Evolutionary conservation across 1,284 basidiomycete species (phyloP), one percentile per base, ranked within the genome.

Genomic region (Tilletia setariae): DNA sequence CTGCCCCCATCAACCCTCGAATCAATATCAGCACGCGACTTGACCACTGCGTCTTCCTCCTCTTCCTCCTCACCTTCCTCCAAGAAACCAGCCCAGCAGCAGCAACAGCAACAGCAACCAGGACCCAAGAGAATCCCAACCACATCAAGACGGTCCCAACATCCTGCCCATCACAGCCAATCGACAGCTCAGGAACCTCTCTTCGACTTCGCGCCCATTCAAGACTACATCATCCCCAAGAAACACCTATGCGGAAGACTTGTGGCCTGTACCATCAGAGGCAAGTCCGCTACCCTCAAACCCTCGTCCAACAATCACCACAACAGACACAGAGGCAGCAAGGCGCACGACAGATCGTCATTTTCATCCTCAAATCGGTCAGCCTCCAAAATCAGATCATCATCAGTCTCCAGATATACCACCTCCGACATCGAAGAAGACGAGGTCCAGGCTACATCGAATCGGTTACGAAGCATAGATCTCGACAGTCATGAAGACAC

Each of bases 221-320:
- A 91, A 19, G 94, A 92, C 83, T 97, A 93, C 85, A 89, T 98
- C 61, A 96, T 98, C 65, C 95, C 95, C 1, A 90, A 89, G 47
- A 89, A 89, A 69, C 87, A 90, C 1, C 85, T 98, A 8, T 96
- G 93, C 74, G 93, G 93, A 9, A 87, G 93, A 71, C 87, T 99
- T 16, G 91, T 98, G 49, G 93, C 85, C 2, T 84, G 84, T 21
- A 90, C 90, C 1, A 86, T 86, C 64, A n/a, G 43, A 11, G 64
- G 63, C 23, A 44, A 30, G 3, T 35, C 56, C 2, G 28, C 56
- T 19, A 61, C 9, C 28, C 30, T 30, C 11, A 30, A 21, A 21
- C 19, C 56, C 13, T 4, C 56, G 35, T 16, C 35, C 30, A 61
- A 30, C 56, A n/a, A 47, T 15, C 51, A 53, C 11, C 21, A 25